Evolutionary conservation across 2,329 filamentous ascomycete genomes (phyloP), one percentile per base, ranked within the genome.

Genomic region (Colletotrichum magnum): DNA sequence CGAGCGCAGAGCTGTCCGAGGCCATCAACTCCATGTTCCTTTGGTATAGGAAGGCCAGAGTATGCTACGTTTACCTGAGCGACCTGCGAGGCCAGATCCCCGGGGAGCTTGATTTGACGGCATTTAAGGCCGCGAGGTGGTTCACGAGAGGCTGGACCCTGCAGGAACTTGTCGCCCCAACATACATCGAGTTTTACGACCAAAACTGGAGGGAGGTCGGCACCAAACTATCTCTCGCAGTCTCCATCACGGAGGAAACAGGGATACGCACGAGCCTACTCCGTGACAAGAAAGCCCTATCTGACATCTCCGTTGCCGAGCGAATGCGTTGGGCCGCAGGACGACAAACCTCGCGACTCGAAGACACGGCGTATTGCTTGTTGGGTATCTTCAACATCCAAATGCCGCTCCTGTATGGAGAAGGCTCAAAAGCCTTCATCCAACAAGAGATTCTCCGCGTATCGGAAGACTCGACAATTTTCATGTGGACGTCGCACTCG

Each of bases 321-420:
- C 69, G 66, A 50, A 62, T 66, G 58, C 64, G 67, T 5, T 79
- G 78, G 78, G 78, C 78, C 13, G 70, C 77, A 0, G 68, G 56
- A 1, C 73, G 78, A n/a, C 58, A 70, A 39, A 78, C 77, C 0
- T 77, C 77, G 9, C 71, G 77, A 0, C 64, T 70, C 6, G 78
- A 80, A 54, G 78, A 79, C 56, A 64, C 74, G 15, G 76, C 78
- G 3, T 80, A 79, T 52, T 80, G 75, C 53, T 71, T 79, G 4
- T 61, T 79, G 5, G 78, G 77, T 5, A 71, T 79, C 9, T 79
- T 80, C 54, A 71, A 76, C 58, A 78, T 80, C 48, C 75, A 77
- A 48, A 80, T 80, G 75, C 75, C 78, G 5, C 64, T 80, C 6
- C 71, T 80, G 0, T 79, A 79, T 15, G 77, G 77, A 4, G 77